phyloP scores from a whole-genome alignment of 305 asterid genomes.

The Fraxinus dipetala region DNA sequence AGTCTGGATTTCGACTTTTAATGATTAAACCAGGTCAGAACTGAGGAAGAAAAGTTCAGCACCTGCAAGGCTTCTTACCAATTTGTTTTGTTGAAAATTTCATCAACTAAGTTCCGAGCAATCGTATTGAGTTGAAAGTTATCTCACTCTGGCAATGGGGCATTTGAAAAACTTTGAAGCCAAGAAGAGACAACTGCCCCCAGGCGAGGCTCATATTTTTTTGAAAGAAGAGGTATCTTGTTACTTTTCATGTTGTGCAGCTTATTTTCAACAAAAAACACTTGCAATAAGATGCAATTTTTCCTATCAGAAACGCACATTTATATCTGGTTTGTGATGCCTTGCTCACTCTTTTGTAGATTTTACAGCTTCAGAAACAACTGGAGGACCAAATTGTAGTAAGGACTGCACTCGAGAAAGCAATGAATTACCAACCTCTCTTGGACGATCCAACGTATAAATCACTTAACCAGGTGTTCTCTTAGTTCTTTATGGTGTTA shows the following conservation, averaged over 20 bases:
- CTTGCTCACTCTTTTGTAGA: conserved; percentile 33
- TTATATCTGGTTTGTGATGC: not conserved
- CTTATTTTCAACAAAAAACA: not conserved
- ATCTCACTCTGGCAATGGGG: conserved; percentile 30
- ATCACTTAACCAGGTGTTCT: conserved; percentile 55
- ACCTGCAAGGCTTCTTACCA: conserved; percentile 22
- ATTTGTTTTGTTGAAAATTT: conserved; percentile 20
- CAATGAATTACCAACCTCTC: conserved; percentile 44
- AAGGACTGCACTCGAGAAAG: conserved; percentile 56
- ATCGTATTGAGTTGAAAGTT: conserved; percentile 5
- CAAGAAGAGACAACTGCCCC: conserved; percentile 55
- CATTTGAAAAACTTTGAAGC: conserved; percentile 35
- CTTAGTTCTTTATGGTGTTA: not conserved
- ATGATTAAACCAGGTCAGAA: conserved; percentile 6
- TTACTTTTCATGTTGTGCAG: not conserved
- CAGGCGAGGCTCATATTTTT: conserved; percentile 37
- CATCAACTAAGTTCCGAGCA: not conserved
- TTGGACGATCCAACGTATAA: conserved; percentile 40
- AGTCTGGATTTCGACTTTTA: conserved; percentile 3
- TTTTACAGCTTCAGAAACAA: conserved; percentile 55
- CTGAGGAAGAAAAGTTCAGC: conserved; percentile 27
- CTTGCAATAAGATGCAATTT: not conserved
- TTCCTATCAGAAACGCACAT: not conserved
- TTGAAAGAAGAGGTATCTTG: conserved; percentile 55
- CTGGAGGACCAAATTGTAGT: conserved; percentile 47